These are phyloP conservation scores for Cutaneotrichosporon dermatis DNA, from an alignment of 1,284 basidiomycete species.

Conservation along the genomic window DNA sequence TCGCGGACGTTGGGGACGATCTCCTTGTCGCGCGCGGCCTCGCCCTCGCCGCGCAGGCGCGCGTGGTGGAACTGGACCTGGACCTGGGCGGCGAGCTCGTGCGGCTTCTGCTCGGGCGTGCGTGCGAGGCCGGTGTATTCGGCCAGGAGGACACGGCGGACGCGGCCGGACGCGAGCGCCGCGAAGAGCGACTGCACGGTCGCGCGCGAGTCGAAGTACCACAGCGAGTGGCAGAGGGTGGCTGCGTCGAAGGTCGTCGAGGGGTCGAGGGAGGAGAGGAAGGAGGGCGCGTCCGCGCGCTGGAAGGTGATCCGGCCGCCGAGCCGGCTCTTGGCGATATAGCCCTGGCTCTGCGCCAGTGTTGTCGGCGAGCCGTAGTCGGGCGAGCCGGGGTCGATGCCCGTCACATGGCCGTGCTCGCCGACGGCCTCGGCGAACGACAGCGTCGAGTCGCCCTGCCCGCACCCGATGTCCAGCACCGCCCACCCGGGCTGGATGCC, in stretches of 20 bases:
- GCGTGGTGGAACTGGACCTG: neutral
- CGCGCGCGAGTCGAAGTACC: conserved; percentile 7
- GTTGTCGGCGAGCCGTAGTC: conserved; percentile 8
- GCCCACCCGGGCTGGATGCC: neutral
- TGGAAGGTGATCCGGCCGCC: neutral
- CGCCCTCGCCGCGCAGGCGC: neutral
- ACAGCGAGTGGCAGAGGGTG: conserved; percentile 9
- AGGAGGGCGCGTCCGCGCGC: neutral
- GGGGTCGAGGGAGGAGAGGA: neutral
- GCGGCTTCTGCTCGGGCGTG: neutral
- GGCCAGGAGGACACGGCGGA: conserved; percentile 5
- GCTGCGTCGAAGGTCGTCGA: neutral
- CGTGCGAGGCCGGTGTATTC: conserved; percentile 6
- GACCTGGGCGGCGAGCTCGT: conserved; percentile 1
- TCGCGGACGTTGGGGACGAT: neutral
- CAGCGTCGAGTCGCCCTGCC: conserved; percentile 4
- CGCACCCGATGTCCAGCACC: conserved; percentile 12
- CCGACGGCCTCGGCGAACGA: conserved; percentile 8
- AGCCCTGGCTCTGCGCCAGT: conserved; percentile 1
- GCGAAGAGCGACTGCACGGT: neutral
- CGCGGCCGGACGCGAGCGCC: neutral
- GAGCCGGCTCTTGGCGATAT: neutral
- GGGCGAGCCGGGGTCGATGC: conserved; percentile 5
- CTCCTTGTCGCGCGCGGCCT: neutral
- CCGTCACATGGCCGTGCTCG: neutral